Evolutionary conservation across 345 rosid species (phyloP).

Genomic region (Turnera subulata): DNA sequence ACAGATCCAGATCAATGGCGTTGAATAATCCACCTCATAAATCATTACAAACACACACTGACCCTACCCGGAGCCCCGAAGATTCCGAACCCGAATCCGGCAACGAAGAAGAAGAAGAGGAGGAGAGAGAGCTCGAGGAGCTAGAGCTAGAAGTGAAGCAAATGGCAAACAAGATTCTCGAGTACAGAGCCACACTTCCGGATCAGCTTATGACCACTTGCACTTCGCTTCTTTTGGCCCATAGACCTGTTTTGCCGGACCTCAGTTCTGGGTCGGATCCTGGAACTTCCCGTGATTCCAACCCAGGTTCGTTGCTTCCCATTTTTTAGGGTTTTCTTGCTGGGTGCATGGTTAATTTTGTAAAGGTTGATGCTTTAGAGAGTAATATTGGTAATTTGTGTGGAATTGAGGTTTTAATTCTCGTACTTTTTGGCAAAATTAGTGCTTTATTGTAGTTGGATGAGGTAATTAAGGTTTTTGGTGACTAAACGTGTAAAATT

Average conservation of each 20-base stretch:
- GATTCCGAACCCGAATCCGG: constrained; percentile 7
- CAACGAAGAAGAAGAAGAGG: constrained; percentile 5
- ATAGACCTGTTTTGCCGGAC: constrained; percentile 30
- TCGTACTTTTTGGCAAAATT: no score
- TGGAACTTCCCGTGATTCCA: constrained; percentile 27
- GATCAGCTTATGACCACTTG: constrained; percentile 53
- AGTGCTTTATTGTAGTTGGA: no score
- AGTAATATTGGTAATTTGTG: no score
- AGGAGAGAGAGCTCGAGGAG: constrained; percentile 44
- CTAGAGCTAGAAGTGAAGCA: constrained; percentile 54
- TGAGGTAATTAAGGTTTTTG: no score
- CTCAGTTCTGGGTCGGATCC: constrained; percentile 29
- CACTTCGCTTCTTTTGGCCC: constrained; percentile 42
- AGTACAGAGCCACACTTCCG: constrained; percentile 60
- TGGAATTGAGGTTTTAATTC: no score
- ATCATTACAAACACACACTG: constrained; percentile 3
- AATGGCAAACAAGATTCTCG: constrained; percentile 59
- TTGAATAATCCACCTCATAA: constrained; percentile 3
- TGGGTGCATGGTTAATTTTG: no score
- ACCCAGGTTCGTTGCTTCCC: constrained; percentile 27
- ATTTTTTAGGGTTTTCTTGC: constrained; percentile 18
- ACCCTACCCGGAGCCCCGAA: neutral
- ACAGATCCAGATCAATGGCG: constrained; percentile 26
- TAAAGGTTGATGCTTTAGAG: no score
- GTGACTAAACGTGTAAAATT: no score